These are phyloP conservation scores for Dictyostelium citrinum DNA, from an alignment of 78 protist genomes.

Conservation along the genomic window DNA sequence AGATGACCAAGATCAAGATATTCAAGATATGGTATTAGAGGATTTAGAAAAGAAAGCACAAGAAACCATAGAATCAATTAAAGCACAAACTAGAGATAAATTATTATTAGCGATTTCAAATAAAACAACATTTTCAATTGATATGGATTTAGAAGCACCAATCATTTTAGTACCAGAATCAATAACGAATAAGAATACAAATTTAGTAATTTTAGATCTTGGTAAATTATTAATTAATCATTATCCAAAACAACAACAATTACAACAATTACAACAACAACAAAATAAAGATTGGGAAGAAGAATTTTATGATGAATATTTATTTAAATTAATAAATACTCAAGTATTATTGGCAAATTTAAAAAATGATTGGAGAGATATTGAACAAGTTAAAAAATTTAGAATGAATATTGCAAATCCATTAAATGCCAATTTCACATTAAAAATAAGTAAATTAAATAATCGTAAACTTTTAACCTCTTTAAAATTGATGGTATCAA, in stretches of 20 bases:
- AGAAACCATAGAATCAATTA: constrained; percentile 23
- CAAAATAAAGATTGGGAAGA: background rate
- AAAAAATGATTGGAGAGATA: constrained; percentile 38
- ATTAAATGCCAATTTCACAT: constrained; percentile 32
- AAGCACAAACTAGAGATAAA: constrained; percentile 18
- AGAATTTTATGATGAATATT: constrained; percentile 71
- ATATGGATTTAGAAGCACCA: constrained; percentile 50
- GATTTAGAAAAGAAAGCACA: constrained; percentile 60
- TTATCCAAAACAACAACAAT: background rate
- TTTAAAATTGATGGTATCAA: constrained; percentile 2
- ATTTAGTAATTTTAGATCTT: constrained; percentile 42
- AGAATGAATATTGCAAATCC: constrained; percentile 70
- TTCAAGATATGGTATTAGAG: constrained; percentile 8
- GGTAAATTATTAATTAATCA: constrained; percentile 54
- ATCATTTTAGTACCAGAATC: constrained; percentile 44
- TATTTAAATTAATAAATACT: constrained; percentile 26
- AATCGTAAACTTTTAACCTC: constrained; percentile 36
- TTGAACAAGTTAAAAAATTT: constrained; percentile 3
- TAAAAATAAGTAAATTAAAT: constrained; percentile 26
- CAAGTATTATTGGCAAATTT: constrained; percentile 25
- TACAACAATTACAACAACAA: background rate
- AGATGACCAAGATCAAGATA: background rate
- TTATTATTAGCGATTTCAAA: constrained; percentile 50
- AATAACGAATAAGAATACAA: constrained; percentile 1
- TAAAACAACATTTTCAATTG: background rate